Conservation (phyloP, 1,139 yeast genomes). For the Saccharomyces hybrid region DNA sequence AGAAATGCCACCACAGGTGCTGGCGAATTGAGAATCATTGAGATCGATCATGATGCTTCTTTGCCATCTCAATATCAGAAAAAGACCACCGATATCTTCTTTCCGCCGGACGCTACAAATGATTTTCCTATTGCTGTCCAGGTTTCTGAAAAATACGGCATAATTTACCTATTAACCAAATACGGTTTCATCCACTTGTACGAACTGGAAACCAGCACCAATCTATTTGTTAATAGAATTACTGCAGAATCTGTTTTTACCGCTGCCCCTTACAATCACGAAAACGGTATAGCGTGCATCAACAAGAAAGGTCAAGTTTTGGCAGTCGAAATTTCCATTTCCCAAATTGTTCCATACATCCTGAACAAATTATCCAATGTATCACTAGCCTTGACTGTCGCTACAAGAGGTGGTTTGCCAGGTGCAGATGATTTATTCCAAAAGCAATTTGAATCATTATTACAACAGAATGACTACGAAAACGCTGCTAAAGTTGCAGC, state of each 20-base stretch:
- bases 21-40: slow-evolving; percentile 85
- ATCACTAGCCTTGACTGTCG: slow-evolving; percentile 76
- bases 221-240: slow-evolving; percentile 92
- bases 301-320: slow-evolving; percentile 94
- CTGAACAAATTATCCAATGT: slow-evolving; percentile 82
- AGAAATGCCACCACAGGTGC: slow-evolving; percentile 73
- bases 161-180: slow-evolving; percentile 83
- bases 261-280: slow-evolving; percentile 65
- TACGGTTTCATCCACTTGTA: slow-evolving; percentile 94
- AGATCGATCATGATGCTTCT: slow-evolving; percentile 85
- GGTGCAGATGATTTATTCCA: slow-evolving; percentile 91
- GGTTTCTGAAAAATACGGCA: slow-evolving; percentile 78
- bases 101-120: slow-evolving; percentile 93
- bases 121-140: slow-evolving; percentile 96
- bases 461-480: slow-evolving; percentile 79
- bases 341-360: slow-evolving; percentile 83
- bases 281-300: slow-evolving; percentile 84
- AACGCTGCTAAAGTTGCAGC: slow-evolving; percentile 98
- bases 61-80: slow-evolving; percentile 72
- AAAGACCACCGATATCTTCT: slow-evolving; percentile 86
- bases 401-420: slow-evolving; percentile 92
- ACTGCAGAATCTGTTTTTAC: slow-evolving; percentile 96
- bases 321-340: slow-evolving; percentile 82
- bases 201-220: slow-evolving; percentile 87
- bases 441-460: slow-evolving; percentile 83